phyloP scores from a whole-genome alignment of 2,329 filamentous ascomycete species.

The Neopestalotiopsis sp. region DNA sequence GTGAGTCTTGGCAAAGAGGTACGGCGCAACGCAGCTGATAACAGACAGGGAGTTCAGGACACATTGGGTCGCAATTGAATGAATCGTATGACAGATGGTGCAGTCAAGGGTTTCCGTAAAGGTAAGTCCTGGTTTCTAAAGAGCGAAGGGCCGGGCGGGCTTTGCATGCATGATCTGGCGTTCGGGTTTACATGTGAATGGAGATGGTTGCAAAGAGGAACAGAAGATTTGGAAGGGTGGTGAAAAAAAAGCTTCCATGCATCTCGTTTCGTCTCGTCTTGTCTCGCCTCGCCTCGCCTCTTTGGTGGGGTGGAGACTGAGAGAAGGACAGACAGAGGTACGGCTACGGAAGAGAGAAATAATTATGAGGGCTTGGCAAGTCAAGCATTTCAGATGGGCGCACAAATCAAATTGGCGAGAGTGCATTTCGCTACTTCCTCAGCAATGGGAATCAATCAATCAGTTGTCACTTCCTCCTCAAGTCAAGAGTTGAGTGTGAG shows the following conservation, averaged over 20 bases:
- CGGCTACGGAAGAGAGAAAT: too few relatives aligned
- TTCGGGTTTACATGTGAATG: constrained; percentile 7
- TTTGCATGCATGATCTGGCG: constrained; percentile 11
- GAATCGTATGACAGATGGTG: background rate
- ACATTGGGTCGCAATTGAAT: background rate
- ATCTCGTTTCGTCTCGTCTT: constrained; percentile 3
- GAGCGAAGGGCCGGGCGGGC: constrained; percentile 20
- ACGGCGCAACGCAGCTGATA: background rate
- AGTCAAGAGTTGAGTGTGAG: background rate
- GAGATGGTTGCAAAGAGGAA: background rate
- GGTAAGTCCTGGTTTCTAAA: background rate
- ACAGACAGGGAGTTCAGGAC: background rate
- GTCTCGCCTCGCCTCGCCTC: background rate
- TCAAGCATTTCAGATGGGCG: too few relatives aligned
- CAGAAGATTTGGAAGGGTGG: background rate
- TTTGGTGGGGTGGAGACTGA: background rate
- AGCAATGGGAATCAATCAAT: too few relatives aligned
- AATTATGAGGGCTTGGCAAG: too few relatives aligned
- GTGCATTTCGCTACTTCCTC: too few relatives aligned
- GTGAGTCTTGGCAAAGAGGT: background rate
- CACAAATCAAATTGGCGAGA: too few relatives aligned
- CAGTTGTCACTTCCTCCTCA: too few relatives aligned
- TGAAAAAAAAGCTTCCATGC: constrained; percentile 10
- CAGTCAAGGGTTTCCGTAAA: background rate
- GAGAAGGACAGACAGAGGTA: background rate